These are phyloP conservation scores for Linum tenue DNA, from an alignment of 345 rosid species.

Conservation along the genomic window DNA sequence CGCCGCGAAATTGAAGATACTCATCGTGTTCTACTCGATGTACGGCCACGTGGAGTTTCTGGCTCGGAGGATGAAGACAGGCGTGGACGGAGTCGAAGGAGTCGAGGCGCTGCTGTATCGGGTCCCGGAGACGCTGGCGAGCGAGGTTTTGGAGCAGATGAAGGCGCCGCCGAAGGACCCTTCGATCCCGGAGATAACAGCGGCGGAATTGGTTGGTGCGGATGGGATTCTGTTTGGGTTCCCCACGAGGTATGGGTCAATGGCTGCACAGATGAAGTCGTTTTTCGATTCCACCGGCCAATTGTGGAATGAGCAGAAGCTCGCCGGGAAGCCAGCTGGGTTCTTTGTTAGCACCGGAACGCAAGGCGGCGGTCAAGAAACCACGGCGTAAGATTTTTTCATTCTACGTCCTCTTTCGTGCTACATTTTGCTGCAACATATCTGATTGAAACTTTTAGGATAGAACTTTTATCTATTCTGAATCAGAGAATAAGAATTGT, in stretches of 20 bases:
- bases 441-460: not conserved
- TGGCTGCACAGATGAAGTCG: constrained; percentile 84
- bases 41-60: constrained; percentile 65
- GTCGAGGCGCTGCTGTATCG: constrained; percentile 48
- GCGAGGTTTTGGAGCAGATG: constrained; percentile 47
- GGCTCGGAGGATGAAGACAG: constrained; percentile 66
- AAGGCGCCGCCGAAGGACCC: constrained; percentile 40
- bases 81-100: constrained; percentile 46
- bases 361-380: constrained; percentile 37
- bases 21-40: constrained; percentile 57
- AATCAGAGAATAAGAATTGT: no score
- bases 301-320: constrained; percentile 44
- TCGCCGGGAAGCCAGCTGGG: constrained; percentile 27
- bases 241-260: constrained; percentile 70
- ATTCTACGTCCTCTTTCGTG: not conserved
- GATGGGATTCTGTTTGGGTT: constrained; percentile 68
- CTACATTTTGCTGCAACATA: not conserved
- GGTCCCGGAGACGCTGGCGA: constrained; percentile 54
- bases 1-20: constrained; percentile 26
- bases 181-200: constrained; percentile 43
- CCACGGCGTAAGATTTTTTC: constrained; percentile 18
- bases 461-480: no score
- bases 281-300: constrained; percentile 59
- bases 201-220: constrained; percentile 41
- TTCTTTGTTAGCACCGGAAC: constrained; percentile 67